These are phyloP conservation scores for Ogataea parapolymorpha DNA, from an alignment of 805 yeast genomes.

Conservation along the genomic window DNA sequence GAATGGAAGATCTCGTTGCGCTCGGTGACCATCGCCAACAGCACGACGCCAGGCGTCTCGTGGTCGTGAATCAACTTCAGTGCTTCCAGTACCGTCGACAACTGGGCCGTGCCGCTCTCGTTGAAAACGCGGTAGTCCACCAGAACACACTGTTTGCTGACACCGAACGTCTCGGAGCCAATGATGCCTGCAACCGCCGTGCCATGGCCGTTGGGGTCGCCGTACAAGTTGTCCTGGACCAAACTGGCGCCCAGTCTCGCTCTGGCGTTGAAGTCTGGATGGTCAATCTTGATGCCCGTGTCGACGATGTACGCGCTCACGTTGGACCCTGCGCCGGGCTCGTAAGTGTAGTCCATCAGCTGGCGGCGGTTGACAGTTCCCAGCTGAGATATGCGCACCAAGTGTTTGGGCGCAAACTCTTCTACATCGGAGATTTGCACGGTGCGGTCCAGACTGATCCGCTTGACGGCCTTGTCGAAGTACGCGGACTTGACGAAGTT, in stretches of 20 bases:
- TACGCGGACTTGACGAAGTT: slow-evolving; percentile 31
- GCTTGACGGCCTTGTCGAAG: slow-evolving; percentile 34
- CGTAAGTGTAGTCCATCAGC: slow-evolving; percentile 39
- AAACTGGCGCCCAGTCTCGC: slow-evolving; percentile 43
- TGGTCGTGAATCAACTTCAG: slow-evolving; percentile 24
- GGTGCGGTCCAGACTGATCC: slow-evolving; percentile 36
- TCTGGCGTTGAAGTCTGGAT: slow-evolving; percentile 44
- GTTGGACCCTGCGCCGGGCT: slow-evolving; percentile 40
- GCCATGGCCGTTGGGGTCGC: slow-evolving; percentile 50
- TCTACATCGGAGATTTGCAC: slow-evolving; percentile 38
- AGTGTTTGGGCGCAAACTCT: slow-evolving; percentile 41
- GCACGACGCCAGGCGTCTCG: slow-evolving; percentile 35
- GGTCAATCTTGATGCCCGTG: slow-evolving; percentile 36
- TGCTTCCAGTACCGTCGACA: slow-evolving; percentile 35
- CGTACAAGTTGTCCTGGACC: slow-evolving; percentile 22
- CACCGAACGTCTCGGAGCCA: slow-evolving; percentile 51
- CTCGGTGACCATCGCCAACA: slow-evolving; percentile 37
- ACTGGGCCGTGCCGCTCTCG: slow-evolving; percentile 34
- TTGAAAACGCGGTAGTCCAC: slow-evolving; percentile 44
- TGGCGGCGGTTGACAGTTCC: slow-evolving; percentile 26
- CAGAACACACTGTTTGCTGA: slow-evolving; percentile 43
- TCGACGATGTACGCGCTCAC: slow-evolving; percentile 39
- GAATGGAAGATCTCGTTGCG: slow-evolving; percentile 41
- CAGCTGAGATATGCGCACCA: slow-evolving; percentile 39
- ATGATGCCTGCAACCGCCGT: slow-evolving; percentile 55